Percentiles rank a stretch among this genome's conserved stretches.
These are phyloP conservation scores for Astragalus membranaceus DNA, from an alignment of 306 rosid genomes.

Conservation along the genomic window DNA sequence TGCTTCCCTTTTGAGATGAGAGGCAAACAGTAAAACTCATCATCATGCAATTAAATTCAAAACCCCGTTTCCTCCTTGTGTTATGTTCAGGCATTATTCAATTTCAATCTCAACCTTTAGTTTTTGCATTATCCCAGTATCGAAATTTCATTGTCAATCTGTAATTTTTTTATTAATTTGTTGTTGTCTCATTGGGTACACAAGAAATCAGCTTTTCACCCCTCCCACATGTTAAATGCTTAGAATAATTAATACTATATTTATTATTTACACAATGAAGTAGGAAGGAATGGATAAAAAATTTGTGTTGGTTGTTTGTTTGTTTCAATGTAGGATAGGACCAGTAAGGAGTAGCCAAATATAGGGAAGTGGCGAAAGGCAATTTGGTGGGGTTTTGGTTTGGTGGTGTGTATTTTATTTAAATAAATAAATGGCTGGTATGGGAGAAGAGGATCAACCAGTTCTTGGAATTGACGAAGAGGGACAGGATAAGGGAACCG, in stretches of 20 bases:
- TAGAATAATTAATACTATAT: not conserved
- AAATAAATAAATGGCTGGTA: slow-evolving; percentile 48
- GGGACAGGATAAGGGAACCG: slow-evolving; percentile 16
- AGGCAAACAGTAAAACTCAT: not conserved
- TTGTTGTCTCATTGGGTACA: not conserved
- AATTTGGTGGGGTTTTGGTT: slow-evolving; percentile 39
- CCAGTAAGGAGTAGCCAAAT: slow-evolving; percentile 20
- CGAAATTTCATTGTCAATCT: not conserved
- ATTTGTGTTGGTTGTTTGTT: not conserved
- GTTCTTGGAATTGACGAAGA: slow-evolving; percentile 39
- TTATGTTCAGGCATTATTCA: slow-evolving; percentile 17
- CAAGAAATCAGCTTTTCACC: not conserved
- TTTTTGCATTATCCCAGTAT: not conserved
- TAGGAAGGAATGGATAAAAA: not conserved
- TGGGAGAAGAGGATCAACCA: slow-evolving; percentile 26
- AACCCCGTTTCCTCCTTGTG: not conserved
- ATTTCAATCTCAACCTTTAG: not conserved
- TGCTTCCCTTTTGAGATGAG: not conserved
- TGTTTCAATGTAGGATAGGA: slow-evolving; percentile 17
- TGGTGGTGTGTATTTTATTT: slow-evolving; percentile 27
- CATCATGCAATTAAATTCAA: not conserved
- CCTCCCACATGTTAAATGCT: not conserved
- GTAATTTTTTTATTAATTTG: not conserved
- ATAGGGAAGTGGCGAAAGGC: slow-evolving; percentile 14
- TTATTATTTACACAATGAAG: not conserved